Conservation (phyloP, 371 early-diverging fungal genomes). For the Blakeslea trispora region DNA sequence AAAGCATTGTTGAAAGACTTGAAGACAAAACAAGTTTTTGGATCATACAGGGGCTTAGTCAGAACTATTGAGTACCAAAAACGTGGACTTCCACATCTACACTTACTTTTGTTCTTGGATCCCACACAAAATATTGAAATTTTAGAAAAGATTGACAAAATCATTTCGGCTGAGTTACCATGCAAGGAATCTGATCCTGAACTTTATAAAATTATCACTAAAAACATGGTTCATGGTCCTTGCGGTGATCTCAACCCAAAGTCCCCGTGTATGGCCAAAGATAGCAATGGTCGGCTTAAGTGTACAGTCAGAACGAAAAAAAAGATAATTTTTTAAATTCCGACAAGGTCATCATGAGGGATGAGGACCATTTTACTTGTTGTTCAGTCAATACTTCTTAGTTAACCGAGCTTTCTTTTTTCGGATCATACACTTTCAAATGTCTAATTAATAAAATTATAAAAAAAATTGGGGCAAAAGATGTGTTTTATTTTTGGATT, state of each 20-base stretch:
- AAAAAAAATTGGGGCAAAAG: no score
- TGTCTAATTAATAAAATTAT: no score
- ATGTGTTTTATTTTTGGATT: no score
- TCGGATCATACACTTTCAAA: no score
- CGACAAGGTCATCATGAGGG: no score
- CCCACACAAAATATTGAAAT: no score
- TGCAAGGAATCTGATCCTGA: neutral
- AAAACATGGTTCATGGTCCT: neutral
- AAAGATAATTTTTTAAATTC: no score
- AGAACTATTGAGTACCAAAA: conserved; percentile 9
- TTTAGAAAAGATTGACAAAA: neutral
- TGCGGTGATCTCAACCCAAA: neutral
- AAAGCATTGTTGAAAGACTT: conserved; percentile 26
- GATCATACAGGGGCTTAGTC: neutral
- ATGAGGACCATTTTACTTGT: no score
- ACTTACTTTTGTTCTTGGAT: neutral
- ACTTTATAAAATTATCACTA: conserved; percentile 2
- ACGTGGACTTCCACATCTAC: conserved; percentile 4
- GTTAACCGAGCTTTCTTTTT: no score
- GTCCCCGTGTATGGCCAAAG: neutral
- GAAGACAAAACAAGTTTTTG: conserved; percentile 21
- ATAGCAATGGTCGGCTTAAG: neutral
- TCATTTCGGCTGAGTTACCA: conserved; percentile 4
- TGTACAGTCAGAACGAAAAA: no score
- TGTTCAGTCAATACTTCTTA: no score